A percentile compares a stretch with the other conserved stretches of the same genome.
Conservation (phyloP, 2,329 filamentous ascomycete species). For the Blumeria hordei region DNA sequence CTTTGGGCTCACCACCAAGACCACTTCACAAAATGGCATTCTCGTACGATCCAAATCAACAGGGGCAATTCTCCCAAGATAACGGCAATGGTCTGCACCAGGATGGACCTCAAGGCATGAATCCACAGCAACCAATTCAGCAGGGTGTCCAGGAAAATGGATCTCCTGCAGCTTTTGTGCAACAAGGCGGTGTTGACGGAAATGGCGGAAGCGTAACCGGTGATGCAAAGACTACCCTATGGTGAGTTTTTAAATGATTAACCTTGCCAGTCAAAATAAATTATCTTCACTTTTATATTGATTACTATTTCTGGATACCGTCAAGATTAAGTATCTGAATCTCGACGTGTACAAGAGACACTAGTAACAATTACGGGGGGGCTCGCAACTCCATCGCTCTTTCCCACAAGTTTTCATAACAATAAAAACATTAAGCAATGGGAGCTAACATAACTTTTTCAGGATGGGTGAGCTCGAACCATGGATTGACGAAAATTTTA, state of each 20-base stretch:
- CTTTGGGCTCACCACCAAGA: not conserved
- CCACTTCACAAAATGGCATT: slow-evolving; percentile 31
- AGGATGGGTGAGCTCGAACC: slow-evolving; percentile 99
- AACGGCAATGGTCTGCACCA: slow-evolving; percentile 15
- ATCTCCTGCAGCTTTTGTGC: slow-evolving; percentile 25
- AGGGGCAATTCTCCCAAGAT: slow-evolving; percentile 27
- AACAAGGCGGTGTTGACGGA: slow-evolving; percentile 16
- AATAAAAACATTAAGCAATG: not conserved
- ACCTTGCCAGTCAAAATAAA: not conserved
- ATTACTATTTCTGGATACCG: not conserved
- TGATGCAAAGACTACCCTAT: slow-evolving; percentile 31
- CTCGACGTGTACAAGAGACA: not conserved
- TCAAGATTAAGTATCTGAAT: not conserved
- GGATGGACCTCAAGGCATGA: slow-evolving; percentile 26
- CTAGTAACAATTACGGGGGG: no score
- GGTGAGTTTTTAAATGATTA: slow-evolving; percentile 18
- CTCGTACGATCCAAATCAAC: slow-evolving; percentile 38
- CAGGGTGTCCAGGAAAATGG: slow-evolving; percentile 36
- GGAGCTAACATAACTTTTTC: slow-evolving; percentile 1
- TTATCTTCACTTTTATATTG: not conserved
- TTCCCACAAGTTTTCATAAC: not conserved
- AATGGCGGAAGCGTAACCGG: slow-evolving; percentile 18
- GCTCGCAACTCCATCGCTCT: no score
- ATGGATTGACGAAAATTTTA: slow-evolving; percentile 98
- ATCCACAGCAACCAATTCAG: slow-evolving; percentile 12